A percentile compares a stretch with the other conserved stretches of the same genome.
phyloP scores from a whole-genome alignment of 345 rosid genomes.

The Hevea brasiliensis region DNA sequence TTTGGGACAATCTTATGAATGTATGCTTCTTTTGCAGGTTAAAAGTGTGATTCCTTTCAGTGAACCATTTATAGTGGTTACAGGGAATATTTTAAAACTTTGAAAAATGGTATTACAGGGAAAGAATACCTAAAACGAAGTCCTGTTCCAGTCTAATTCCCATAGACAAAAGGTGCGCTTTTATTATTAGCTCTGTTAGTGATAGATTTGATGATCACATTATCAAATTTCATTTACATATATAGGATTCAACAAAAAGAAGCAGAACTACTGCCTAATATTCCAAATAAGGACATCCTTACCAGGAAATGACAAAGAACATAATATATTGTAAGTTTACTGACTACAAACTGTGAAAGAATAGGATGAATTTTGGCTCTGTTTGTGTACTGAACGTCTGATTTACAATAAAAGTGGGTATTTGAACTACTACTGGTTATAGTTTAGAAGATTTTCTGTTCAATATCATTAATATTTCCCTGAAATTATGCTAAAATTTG shows the following conservation, averaged over 20 bases:
- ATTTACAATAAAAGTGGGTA: neutral
- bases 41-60: slow-evolving; percentile 88
- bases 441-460: neutral
- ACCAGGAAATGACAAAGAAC: too few relatives aligned
- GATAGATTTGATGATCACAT: neutral
- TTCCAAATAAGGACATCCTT: neutral
- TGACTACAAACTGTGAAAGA: neutral
- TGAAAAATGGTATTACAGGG: slow-evolving; percentile 80
- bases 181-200: neutral
- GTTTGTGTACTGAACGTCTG: neutral
- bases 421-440: neutral
- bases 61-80: slow-evolving; percentile 81
- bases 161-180: neutral
- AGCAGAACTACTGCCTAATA: neutral
- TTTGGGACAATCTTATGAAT: slow-evolving; percentile 1
- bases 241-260: neutral
- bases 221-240: neutral
- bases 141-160: slow-evolving; percentile 52
- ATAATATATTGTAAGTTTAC: too few relatives aligned
- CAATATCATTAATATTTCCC: neutral
- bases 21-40: slow-evolving; percentile 48
- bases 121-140: slow-evolving; percentile 67
- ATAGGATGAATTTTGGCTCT: neutral
- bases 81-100: slow-evolving; percentile 57
- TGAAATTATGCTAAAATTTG: too few relatives aligned